Evolutionary conservation across 1,139 yeast genomes (phyloP).

Genomic region (Diutina siamensis): DNA sequence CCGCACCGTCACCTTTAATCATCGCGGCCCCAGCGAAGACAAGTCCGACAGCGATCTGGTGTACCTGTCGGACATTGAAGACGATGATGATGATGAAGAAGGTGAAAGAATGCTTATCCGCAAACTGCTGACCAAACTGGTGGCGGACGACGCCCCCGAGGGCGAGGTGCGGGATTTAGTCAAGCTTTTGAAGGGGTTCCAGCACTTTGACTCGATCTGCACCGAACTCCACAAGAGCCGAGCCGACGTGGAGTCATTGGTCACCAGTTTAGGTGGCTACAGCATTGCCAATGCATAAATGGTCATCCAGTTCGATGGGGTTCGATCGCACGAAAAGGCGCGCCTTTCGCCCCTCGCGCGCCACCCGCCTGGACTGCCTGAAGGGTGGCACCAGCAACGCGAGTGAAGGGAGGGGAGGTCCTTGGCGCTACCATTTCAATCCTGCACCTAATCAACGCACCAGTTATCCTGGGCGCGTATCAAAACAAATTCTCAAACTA

Average conservation of each 20-base stretch:
- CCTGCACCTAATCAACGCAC: slow-evolving; percentile 1
- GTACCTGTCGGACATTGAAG: slow-evolving; percentile 6
- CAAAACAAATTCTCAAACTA: slow-evolving; percentile 7
- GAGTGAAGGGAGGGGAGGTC: no score
- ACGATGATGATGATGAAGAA: slow-evolving; percentile 8
- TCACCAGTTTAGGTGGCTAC: slow-evolving; percentile 33
- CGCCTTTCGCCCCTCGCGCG: no score
- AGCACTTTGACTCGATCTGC: slow-evolving; percentile 62
- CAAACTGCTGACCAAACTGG: slow-evolving; percentile 34
- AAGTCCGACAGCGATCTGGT: slow-evolving; percentile 6
- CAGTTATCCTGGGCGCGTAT: slow-evolving; percentile 2
- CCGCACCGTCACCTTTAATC: slow-evolving; percentile 27
- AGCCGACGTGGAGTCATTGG: slow-evolving; percentile 39
- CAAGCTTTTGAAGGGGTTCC: slow-evolving; percentile 42
- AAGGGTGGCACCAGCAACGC: no score
- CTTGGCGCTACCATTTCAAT: background rate
- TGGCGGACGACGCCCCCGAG: background rate
- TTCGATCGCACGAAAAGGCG: background rate
- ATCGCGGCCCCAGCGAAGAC: slow-evolving; percentile 7
- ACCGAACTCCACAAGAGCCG: slow-evolving; percentile 53
- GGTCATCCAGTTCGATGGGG: background rate
- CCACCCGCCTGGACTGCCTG: no score
- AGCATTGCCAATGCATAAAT: slow-evolving; percentile 24
- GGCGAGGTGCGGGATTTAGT: slow-evolving; percentile 16
- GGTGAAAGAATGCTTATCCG: slow-evolving; percentile 22